These are phyloP conservation scores for Mangifera indica DNA, from an alignment of 345 rosid genomes.

Conservation along the genomic window DNA sequence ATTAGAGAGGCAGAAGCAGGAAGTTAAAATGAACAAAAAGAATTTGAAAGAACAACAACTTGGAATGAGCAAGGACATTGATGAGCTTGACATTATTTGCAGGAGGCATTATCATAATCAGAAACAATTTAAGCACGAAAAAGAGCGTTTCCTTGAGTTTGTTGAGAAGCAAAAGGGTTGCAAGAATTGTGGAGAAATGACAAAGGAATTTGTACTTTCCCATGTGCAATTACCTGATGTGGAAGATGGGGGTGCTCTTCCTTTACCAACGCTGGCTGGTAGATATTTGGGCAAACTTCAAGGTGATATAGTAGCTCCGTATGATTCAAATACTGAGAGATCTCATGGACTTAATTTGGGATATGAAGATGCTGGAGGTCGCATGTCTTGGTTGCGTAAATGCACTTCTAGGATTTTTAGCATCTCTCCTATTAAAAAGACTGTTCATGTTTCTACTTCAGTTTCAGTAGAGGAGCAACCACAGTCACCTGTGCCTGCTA, in stretches of 20 bases:
- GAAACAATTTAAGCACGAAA: constrained; percentile 47
- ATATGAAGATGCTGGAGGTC: constrained; percentile 44
- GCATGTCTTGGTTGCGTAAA: constrained; percentile 62
- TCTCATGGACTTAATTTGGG: constrained; percentile 35
- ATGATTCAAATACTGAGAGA: constrained; percentile 29
- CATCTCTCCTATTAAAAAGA: constrained; percentile 60
- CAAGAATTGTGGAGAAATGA: constrained; percentile 53
- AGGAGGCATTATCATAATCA: constrained; percentile 53
- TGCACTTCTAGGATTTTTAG: constrained; percentile 56
- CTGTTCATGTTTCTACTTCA: constrained; percentile 31
- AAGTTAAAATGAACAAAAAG: constrained; percentile 45
- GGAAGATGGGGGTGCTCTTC: constrained; percentile 34
- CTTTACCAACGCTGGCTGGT: constrained; percentile 32
- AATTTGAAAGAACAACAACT: constrained; percentile 50
- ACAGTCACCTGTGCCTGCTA: constrained; percentile 16
- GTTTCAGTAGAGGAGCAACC: constrained; percentile 22
- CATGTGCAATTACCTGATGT: constrained; percentile 52
- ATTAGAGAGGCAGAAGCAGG: constrained; percentile 49
- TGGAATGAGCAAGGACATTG: constrained; percentile 61
- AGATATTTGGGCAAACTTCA: constrained; percentile 33
- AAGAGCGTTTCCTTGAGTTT: constrained; percentile 51
- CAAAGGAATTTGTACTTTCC: constrained; percentile 53
- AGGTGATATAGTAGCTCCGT: constrained; percentile 29
- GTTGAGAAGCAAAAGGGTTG: constrained; percentile 64
- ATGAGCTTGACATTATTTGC: constrained; percentile 59